These are phyloP conservation scores for Coprinellus aureogranulatus DNA, from an alignment of 768 basidiomycete genomes.

Conservation along the genomic window DNA sequence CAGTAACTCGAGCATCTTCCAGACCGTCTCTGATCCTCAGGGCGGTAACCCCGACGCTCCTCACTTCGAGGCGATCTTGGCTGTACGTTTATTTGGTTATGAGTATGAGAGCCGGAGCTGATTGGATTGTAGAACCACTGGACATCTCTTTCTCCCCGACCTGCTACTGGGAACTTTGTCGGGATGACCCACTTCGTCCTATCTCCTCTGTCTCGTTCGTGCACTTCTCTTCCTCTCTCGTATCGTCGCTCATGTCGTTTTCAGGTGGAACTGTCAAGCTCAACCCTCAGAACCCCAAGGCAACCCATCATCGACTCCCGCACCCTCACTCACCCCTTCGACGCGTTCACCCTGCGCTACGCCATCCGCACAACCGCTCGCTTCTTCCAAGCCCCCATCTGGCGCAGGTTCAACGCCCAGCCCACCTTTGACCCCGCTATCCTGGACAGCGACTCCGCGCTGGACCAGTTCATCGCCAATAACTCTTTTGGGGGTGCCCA, in stretches of 20 bases:
- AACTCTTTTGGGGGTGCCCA: conserved; percentile 7
- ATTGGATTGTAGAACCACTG: background rate
- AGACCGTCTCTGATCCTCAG: conserved; percentile 23
- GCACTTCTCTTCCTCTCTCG: no score
- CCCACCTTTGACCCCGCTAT: conserved; percentile 18
- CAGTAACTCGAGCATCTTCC: conserved; percentile 14
- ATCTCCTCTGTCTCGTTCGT: background rate
- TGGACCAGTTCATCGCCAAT: conserved; percentile 17
- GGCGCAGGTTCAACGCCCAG: conserved; percentile 18
- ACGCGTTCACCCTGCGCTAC: conserved; percentile 19
- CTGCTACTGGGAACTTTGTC: background rate
- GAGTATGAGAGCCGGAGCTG: no score
- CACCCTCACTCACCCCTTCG: conserved; percentile 18
- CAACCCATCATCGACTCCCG: conserved; percentile 21
- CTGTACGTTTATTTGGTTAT: conserved; percentile 26
- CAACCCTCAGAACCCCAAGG: conserved; percentile 14
- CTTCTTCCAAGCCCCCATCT: conserved; percentile 20
- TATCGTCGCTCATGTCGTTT: background rate
- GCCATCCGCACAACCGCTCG: conserved; percentile 16
- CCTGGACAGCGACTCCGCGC: conserved; percentile 23
- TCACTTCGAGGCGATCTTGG: conserved; percentile 34
- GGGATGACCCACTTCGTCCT: conserved; percentile 1
- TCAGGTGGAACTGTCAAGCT: conserved; percentile 10
- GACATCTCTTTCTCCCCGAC: background rate
- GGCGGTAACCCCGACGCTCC: conserved; percentile 27